A percentile compares a stretch with the other conserved stretches of the same genome.
Conservation (phyloP, 768 basidiomycete genomes). For the Mycena rosella region DNA sequence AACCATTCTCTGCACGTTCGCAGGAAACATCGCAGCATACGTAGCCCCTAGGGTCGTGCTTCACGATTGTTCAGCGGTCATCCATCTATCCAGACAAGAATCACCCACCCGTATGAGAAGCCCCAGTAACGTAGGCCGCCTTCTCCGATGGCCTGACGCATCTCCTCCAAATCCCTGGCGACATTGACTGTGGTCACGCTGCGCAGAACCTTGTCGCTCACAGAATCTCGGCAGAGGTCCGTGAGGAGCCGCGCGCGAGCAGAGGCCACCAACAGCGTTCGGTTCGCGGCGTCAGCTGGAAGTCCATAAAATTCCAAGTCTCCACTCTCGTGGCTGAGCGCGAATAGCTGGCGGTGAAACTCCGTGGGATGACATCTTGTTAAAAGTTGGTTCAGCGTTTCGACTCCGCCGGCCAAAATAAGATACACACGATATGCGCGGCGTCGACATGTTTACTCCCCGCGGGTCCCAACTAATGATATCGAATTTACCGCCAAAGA, state of each 20-base stretch:
- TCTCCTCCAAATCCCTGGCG: constrained; percentile 26
- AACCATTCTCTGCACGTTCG: constrained; percentile 8
- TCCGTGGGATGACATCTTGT: constrained; percentile 29
- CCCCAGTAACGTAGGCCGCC: constrained; percentile 32
- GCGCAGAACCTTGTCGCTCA: constrained; percentile 29
- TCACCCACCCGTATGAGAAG: constrained; percentile 28
- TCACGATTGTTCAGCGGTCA: too few species aligned
- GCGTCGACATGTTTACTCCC: constrained; percentile 31
- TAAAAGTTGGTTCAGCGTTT: background rate
- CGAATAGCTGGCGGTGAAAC: constrained; percentile 24
- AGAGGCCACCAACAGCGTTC: constrained; percentile 3
- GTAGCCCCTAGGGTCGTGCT: constrained; percentile 28
- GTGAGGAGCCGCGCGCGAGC: constrained; percentile 21
- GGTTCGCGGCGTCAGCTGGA: constrained; percentile 18
- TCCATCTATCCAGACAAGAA: background rate
- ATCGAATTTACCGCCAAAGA: constrained; percentile 32
- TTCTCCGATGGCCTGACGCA: constrained; percentile 30
- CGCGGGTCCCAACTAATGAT: constrained; percentile 36
- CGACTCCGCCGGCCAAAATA: background rate
- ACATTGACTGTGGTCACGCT: constrained; percentile 33
- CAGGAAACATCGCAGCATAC: constrained; percentile 34
- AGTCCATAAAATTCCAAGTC: constrained; percentile 30
- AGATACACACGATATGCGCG: constrained; percentile 26
- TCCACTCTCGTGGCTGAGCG: constrained; percentile 18
- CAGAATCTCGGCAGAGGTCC: constrained; percentile 24